Evolutionary conservation across 345 rosid genomes (phyloP), one percentile per base, ranked within the genome.

Genomic region (Eucalyptus regnans): DNA sequence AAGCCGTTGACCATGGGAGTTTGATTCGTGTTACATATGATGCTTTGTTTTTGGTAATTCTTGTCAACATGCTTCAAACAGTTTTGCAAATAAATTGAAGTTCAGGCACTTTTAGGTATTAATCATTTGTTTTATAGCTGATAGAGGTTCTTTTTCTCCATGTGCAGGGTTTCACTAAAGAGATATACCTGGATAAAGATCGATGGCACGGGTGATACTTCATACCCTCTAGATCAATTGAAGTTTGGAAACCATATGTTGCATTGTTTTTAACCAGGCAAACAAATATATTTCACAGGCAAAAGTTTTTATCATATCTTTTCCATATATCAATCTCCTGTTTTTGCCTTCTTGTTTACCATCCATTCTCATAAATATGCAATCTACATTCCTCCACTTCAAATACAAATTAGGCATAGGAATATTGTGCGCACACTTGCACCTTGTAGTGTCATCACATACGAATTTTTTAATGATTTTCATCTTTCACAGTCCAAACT

Each of bases 131-230:
- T 76, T 76, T 76, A 76, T 37, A 41, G 84, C 29, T 76, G 84
- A 76, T 86, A 31, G n/a, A 54, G 43, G 66, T 86, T 29, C 25
- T 27, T 31, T 43, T 31, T 51, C 33, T 31, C 48, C 87, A 33
- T 86, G n/a, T 93, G 93, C 89, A 98, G 99, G 99, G 99, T 91
- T 98, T 98, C 90, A 98, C 99, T 12, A 97, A 97, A 95, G 99
- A 98, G 93, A 98, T 98, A 92, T 93, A 96, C 95, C 94, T 98
- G 95, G 99, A 96, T 92, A 98, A 95, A 91, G 99, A 97, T 87
- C 93, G 96, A 87, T 98, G 99, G 99, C 99, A 96, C 43, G 99
- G 99, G 99, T 98, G 95, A 90, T 94, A 87, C 91, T 90, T 60
- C 27, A 29, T 27, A 60, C 11, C n/a, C 46, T 76, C 29, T 49